Percentiles rank a stretch among this genome's conserved stretches.
Evolutionary conservation across 139 green algal genomes (phyloP).

Genomic region (Tetraselmis chui): DNA sequence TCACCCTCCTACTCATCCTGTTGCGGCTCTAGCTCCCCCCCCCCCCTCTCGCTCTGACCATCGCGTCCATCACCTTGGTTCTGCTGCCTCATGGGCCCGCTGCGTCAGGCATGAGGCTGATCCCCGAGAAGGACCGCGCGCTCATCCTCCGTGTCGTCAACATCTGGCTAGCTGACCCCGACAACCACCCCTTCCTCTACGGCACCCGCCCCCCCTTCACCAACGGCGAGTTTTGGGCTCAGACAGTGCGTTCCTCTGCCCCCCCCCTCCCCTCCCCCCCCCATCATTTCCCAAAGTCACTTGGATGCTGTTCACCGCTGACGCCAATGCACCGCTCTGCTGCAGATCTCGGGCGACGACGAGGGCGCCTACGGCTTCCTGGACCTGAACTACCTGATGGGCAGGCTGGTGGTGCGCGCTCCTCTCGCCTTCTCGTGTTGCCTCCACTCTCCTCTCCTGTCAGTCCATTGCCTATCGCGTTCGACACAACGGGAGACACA

Average conservation of each 20-base stretch:
- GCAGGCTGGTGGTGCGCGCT: neutral
- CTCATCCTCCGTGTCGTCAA: constrained; percentile 4
- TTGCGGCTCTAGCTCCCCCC: too few relatives aligned
- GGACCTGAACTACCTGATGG: constrained; percentile 4
- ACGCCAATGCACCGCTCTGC: too few relatives aligned
- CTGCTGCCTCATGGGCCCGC: too few relatives aligned
- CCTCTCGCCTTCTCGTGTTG: neutral
- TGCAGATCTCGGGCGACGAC: constrained; percentile 2
- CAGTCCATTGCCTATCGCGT: too few relatives aligned
- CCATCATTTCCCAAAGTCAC: too few relatives aligned
- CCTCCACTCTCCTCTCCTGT: too few relatives aligned
- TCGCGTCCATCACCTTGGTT: too few relatives aligned
- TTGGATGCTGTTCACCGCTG: too few relatives aligned
- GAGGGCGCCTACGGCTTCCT: constrained; percentile 4
- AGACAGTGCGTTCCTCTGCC: neutral
- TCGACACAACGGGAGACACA: too few relatives aligned
- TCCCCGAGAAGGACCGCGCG: constrained; percentile 4
- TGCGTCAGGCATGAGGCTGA: constrained; percentile 1
- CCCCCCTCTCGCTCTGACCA: too few relatives aligned
- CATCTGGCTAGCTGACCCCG: constrained; percentile 1
- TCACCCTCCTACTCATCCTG: neutral
- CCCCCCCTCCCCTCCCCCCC: too few relatives aligned
- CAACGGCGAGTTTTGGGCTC: neutral
- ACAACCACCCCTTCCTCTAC: constrained; percentile 9
- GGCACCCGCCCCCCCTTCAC: neutral